Conservation (phyloP, 495 filamentous ascomycete genomes). For the Penicillium chermesinum region DNA sequence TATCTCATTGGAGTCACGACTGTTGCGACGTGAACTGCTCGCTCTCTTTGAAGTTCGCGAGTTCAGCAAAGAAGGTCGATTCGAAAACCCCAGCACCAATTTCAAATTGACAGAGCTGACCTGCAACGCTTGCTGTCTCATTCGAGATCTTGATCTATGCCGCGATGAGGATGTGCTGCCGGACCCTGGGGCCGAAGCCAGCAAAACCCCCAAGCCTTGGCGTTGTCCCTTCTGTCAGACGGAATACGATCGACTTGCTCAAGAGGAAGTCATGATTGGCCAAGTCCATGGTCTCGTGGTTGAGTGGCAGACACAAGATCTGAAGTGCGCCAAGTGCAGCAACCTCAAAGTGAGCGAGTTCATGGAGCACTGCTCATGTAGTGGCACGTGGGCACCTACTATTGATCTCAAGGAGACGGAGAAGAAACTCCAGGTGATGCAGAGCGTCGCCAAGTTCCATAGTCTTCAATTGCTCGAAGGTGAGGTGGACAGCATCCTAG, state of each 20-base stretch:
- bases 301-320: slow-evolving; percentile 83
- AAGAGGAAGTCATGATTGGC: slow-evolving; percentile 80
- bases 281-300: slow-evolving; percentile 68
- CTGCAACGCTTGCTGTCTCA: slow-evolving; percentile 81
- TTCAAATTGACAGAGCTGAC: slow-evolving; percentile 70
- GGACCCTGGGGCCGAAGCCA: slow-evolving; percentile 34
- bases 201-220: slow-evolving; percentile 55
- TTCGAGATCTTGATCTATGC: slow-evolving; percentile 87
- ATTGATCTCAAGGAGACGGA: slow-evolving; percentile 64
- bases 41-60: slow-evolving; percentile 88
- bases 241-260: slow-evolving; percentile 66
- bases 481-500: slow-evolving; percentile 61
- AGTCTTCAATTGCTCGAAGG: slow-evolving; percentile 71
- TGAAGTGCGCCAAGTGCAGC: slow-evolving; percentile 65
- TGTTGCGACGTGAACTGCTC: slow-evolving; percentile 84
- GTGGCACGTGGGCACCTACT: slow-evolving; percentile 72
- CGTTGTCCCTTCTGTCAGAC: slow-evolving; percentile 70
- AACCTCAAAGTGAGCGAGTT: slow-evolving; percentile 75
- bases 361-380: slow-evolving; percentile 93
- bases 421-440: slow-evolving; percentile 61
- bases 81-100: slow-evolving; percentile 76
- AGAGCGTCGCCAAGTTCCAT: slow-evolving; percentile 71
- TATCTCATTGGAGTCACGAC: slow-evolving; percentile 74
- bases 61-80: slow-evolving; percentile 80
- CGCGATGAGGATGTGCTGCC: slow-evolving; percentile 82